Percentiles rank a stretch among this genome's conserved stretches.
Conservation (phyloP, 2,329 filamentous ascomycete species). For the Paradendryphiella salina region DNA sequence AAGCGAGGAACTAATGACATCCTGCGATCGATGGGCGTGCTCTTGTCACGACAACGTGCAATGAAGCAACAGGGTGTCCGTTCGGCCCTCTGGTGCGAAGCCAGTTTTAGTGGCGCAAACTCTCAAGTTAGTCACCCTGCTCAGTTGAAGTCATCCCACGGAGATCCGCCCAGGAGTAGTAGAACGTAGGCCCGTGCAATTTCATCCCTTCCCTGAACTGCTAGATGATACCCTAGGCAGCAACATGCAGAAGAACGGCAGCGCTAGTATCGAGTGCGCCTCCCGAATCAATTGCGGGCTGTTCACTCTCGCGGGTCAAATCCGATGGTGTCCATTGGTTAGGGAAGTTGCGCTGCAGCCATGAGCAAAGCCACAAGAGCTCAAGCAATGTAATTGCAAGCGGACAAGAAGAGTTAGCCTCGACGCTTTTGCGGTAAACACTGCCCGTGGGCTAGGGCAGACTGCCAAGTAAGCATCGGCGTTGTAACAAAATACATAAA, state of each 20-base stretch:
- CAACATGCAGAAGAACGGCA: neutral
- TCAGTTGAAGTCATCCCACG: neutral
- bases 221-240: neutral
- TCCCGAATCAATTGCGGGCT: neutral
- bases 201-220: neutral
- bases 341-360: neutral
- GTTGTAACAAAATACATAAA: neutral
- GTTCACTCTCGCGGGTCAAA: neutral
- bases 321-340: neutral
- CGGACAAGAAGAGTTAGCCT: neutral
- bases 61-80: neutral
- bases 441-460: neutral
- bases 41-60: neutral
- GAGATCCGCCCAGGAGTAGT: neutral
- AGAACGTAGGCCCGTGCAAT: no score
- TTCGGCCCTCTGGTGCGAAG: neutral
- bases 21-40: neutral
- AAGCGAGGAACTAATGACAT: neutral
- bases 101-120: neutral
- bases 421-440: neutral
- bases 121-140: neutral
- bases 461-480: neutral
- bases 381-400: neutral
- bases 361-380: neutral
- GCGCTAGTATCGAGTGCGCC: neutral